Base-by-base conservation (phyloP, 169 alveolate species). In the Besnoitia besnoiti region DNA sequence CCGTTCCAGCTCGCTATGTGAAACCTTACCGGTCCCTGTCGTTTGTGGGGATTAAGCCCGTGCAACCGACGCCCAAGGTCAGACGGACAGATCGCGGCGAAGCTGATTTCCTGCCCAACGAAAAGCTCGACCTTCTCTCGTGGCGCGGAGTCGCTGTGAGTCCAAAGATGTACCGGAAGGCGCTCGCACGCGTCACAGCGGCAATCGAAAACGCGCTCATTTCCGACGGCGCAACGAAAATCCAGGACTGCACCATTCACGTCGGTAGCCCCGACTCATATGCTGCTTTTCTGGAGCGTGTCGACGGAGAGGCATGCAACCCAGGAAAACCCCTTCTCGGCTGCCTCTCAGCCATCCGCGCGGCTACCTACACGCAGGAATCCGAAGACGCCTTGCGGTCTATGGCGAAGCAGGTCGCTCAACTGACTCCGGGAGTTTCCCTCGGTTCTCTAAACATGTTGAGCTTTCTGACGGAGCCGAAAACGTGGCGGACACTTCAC, bases 141-240 rank as follows among this genome's bases (percentile, higher is more conserved):
- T 87, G 91, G 91, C 85, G 55, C 35, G 91, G 91, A 30, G 85
- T 46, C 30, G 84, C 73, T 27, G 73, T 87, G 24, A 50, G 47
- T 35, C 44, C 62, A 2, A 14, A 33, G 5, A 19, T 62, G 37
- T 87, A 40, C 47, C 35, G 24, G 19, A 40, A 67, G 33, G 91
- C 91, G 39, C 30, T 87, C 44, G 42, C 16, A 46, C n/a, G 24
- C 35, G 33, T 87, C n/a, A 40, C 16, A 19, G 67, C 30, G 47
- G 91, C 84, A 0, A 5, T 87, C 16, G 47, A 62, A 7, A 44
- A 24, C 8, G 91, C 91, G 2, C 75, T 59, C 44, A 24, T 87
- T 21, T 21, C 62, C 33, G 91, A 87, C 19, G 91, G 91, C 3
- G 37, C 91, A 0, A 39, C 91, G 8, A 33, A 42, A 47, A 85